Conservation (phyloP, 106 monocot genomes). For the Phalaenopsis aphrodite region DNA sequence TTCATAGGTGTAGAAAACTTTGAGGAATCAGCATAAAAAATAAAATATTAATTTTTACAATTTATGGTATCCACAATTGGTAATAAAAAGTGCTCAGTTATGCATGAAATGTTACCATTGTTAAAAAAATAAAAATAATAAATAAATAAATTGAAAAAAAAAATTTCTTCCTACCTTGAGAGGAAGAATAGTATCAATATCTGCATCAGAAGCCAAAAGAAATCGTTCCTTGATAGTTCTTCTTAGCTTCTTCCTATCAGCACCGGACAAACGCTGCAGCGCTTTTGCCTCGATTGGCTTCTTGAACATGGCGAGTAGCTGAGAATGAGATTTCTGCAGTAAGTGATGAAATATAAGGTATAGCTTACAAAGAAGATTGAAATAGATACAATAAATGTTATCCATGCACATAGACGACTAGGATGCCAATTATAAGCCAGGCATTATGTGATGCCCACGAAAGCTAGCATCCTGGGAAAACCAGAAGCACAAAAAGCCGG, state of each 20-base stretch:
- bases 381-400: background rate
- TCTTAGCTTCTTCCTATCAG: slow-evolving; percentile 88
- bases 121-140: background rate
- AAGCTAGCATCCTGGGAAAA: background rate
- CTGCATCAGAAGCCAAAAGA: slow-evolving; percentile 70
- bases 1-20: background rate
- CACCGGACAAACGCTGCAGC: slow-evolving; percentile 77
- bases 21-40: background rate
- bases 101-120: background rate
- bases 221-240: slow-evolving; percentile 71
- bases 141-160: too few relatives aligned
- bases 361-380: background rate
- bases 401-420: background rate
- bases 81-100: background rate
- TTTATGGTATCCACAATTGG: background rate
- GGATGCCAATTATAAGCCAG: background rate
- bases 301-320: slow-evolving; percentile 63
- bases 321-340: background rate
- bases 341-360: background rate
- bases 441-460: background rate
- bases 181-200: slow-evolving; percentile 75
- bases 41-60: background rate
- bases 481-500: background rate
- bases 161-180: slow-evolving; percentile 46
- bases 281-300: slow-evolving; percentile 67